Evolutionary conservation across 768 basidiomycete species (phyloP).

Genomic region (Collybia nuda): DNA sequence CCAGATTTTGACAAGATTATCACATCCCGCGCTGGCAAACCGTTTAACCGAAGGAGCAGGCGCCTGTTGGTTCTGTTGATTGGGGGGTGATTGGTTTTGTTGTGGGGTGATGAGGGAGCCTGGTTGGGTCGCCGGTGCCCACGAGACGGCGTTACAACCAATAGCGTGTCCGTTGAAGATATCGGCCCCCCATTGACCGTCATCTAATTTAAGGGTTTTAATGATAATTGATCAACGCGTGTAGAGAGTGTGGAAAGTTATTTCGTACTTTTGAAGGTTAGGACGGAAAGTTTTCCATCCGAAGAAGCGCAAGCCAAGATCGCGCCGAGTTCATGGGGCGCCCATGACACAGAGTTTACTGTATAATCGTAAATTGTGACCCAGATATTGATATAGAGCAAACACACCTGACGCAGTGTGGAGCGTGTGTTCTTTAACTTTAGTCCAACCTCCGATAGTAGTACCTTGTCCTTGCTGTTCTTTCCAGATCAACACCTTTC

Average conservation of each 20-base stretch:
- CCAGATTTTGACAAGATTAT: constrained; percentile 95
- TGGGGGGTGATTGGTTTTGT: constrained; percentile 45
- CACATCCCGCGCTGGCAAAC: constrained; percentile 95
- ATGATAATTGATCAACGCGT: not conserved
- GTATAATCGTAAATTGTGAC: not conserved
- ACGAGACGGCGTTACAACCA: constrained; percentile 95
- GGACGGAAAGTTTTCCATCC: constrained; percentile 94
- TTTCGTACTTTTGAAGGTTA: constrained; percentile 89
- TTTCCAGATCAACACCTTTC: constrained; percentile 98
- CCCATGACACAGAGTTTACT: constrained; percentile 99
- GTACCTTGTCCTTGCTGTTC: constrained; percentile 69
- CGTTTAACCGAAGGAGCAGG: constrained; percentile 72
- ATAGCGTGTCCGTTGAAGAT: constrained; percentile 96
- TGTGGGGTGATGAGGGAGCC: constrained; percentile 81
- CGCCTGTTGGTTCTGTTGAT: constrained; percentile 37
- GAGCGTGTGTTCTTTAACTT: constrained; percentile 92
- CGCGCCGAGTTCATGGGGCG: constrained; percentile 96
- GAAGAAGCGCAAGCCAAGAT: constrained; percentile 96
- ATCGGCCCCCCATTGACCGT: constrained; percentile 94
- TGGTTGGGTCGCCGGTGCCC: constrained; percentile 90
- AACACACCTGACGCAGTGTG: constrained; percentile 89
- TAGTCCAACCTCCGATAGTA: constrained; percentile 73
- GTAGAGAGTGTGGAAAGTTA: constrained; percentile 7
- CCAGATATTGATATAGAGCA: not conserved
- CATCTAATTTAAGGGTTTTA: constrained; percentile 53